Evolutionary conservation across 2,329 filamentous ascomycete genomes (phyloP).

Genomic region (Arthrinium puccinioides): DNA sequence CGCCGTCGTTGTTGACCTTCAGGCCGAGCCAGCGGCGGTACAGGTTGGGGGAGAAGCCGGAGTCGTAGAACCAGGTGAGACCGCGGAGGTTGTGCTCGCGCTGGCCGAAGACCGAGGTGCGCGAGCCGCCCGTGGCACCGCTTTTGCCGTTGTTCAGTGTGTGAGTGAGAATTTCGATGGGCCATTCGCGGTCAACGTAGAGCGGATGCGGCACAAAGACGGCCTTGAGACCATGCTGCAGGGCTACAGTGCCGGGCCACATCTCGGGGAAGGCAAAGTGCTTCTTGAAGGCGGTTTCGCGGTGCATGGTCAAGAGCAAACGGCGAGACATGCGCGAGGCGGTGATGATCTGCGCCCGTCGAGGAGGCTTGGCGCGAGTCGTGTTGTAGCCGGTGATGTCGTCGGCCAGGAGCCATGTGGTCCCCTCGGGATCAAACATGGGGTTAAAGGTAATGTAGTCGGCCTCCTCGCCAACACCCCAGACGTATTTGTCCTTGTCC

Average conservation of each 20-base stretch:
- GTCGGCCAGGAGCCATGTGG: constrained; percentile 73
- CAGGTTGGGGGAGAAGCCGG: constrained; percentile 71
- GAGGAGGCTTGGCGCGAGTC: constrained; percentile 55
- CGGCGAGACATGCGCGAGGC: constrained; percentile 75
- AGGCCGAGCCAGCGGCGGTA: constrained; percentile 84
- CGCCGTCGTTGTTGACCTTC: constrained; percentile 69
- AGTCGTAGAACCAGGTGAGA: constrained; percentile 88
- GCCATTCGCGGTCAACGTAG: constrained; percentile 84
- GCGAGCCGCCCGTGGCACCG: constrained; percentile 65
- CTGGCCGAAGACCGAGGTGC: constrained; percentile 70
- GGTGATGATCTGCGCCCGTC: constrained; percentile 83
- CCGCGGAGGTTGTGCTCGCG: constrained; percentile 84
- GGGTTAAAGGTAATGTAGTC: constrained; percentile 90
- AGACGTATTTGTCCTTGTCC: constrained; percentile 73
- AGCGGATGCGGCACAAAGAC: constrained; percentile 86
- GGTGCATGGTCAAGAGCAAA: constrained; percentile 81
- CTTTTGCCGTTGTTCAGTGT: constrained; percentile 76
- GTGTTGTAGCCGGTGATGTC: constrained; percentile 82
- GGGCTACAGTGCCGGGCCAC: constrained; percentile 82
- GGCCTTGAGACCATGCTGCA: constrained; percentile 90
- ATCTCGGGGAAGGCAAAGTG: constrained; percentile 94
- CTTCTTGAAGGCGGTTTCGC: constrained; percentile 75
- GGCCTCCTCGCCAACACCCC: constrained; percentile 86
- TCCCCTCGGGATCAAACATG: constrained; percentile 82
- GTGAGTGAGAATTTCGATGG: constrained; percentile 65